Evolutionary conservation across 23 red algal genomes (phyloP).

Genomic region (Pyropia yezoensis): DNA sequence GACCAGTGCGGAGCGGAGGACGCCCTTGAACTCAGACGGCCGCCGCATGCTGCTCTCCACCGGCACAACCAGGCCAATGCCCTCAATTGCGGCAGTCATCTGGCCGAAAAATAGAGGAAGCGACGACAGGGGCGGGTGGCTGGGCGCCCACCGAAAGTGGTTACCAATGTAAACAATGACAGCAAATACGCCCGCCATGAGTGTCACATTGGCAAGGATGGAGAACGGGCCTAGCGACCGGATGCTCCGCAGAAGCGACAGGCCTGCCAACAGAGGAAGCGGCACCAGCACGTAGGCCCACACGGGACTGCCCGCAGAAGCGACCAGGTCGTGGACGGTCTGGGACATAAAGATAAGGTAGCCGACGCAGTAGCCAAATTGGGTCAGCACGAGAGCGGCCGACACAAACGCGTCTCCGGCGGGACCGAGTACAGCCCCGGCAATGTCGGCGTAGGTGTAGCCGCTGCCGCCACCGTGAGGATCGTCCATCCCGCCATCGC

Average conservation of each 20-base stretch:
- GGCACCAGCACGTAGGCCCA: constrained; percentile 66
- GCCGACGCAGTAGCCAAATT: constrained; percentile 95
- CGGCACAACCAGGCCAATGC: constrained; percentile 93
- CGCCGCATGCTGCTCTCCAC: constrained; percentile 74
- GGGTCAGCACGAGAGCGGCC: constrained; percentile 68
- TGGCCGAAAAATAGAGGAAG: constrained; percentile 91
- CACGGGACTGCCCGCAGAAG: constrained; percentile 18
- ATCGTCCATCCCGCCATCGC: background rate
- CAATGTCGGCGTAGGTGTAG: constrained; percentile 79
- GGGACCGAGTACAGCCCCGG: constrained; percentile 29
- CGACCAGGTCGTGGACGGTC: constrained; percentile 79
- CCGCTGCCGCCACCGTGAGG: no score
- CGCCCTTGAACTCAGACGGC: constrained; percentile 35
- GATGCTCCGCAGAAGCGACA: constrained; percentile 71
- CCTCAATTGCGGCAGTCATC: constrained; percentile 87
- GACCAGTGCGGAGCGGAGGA: constrained; percentile 51
- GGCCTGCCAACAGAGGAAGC: constrained; percentile 36
- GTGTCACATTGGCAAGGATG: constrained; percentile 59
- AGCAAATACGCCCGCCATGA: constrained; percentile 61
- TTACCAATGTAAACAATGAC: constrained; percentile 64
- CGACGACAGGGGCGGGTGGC: constrained; percentile 26
- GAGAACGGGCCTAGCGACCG: constrained; percentile 74
- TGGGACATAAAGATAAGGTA: constrained; percentile 93
- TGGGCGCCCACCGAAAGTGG: constrained; percentile 74
- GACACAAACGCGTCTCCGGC: constrained; percentile 49